A percentile compares a stretch with the other conserved stretches of the same genome.
Evolutionary conservation across 768 basidiomycete genomes (phyloP).

Genomic region (Coprinopsis sp.): DNA sequence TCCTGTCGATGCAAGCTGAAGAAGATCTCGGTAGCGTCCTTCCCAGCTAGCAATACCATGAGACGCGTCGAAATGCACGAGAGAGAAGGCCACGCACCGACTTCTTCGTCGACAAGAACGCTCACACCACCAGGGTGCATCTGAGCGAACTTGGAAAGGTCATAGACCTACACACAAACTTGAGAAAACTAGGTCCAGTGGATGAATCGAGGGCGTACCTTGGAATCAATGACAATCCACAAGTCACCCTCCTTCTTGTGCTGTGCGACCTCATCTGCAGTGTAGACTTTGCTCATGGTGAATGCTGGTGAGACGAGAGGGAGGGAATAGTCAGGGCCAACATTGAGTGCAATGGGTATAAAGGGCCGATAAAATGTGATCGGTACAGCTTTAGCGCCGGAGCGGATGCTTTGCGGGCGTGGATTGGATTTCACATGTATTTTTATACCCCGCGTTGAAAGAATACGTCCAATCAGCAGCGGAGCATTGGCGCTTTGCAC

Average conservation of each 20-base stretch:
- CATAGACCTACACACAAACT: no score
- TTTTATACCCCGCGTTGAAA: no score
- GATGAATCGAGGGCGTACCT: no score
- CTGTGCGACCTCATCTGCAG: slow-evolving; percentile 40
- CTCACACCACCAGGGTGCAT: slow-evolving; percentile 82
- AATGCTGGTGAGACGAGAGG: not conserved
- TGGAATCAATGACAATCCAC: slow-evolving; percentile 72
- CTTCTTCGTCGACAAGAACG: slow-evolving; percentile 72
- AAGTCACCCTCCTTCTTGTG: slow-evolving; percentile 79
- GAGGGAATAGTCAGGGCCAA: slow-evolving; percentile 21
- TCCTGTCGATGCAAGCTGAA: slow-evolving; percentile 86
- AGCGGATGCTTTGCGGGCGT: no score
- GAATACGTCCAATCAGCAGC: no score
- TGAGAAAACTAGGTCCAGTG: no score
- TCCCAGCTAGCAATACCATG: slow-evolving; percentile 50
- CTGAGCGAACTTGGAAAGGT: slow-evolving; percentile 72
- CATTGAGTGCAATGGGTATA: slow-evolving; percentile 14
- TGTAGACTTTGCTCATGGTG: slow-evolving; percentile 27
- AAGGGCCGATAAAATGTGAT: no score
- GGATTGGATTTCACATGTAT: no score
- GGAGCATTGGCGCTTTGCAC: no score
- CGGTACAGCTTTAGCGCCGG: no score
- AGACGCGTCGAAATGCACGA: not conserved
- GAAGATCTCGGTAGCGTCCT: slow-evolving; percentile 85
- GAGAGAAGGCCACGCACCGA: slow-evolving; percentile 44